Evolutionary conservation across 2,329 filamentous ascomycete species (phyloP).

Genomic region (Colletotrichum plurivorum): DNA sequence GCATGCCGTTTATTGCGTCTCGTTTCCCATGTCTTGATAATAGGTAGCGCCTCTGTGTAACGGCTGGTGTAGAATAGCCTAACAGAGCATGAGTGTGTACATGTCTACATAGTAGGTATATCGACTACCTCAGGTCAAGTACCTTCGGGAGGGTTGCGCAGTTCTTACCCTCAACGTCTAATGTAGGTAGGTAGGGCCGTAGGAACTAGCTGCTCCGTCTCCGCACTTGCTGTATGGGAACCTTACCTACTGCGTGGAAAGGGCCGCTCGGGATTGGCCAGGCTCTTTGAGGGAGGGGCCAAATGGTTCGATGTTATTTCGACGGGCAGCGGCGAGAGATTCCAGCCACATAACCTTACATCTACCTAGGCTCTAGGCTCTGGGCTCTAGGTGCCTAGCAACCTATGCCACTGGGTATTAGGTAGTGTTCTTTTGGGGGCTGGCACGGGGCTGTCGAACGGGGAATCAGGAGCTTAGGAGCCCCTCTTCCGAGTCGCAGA

Average conservation of each 20-base stretch:
- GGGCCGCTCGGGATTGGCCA: neutral
- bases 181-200: no score
- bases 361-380: no score
- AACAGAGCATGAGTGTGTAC: no score
- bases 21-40: neutral
- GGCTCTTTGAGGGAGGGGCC: slow-evolving; percentile 19
- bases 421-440: slow-evolving; percentile 2
- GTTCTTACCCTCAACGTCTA: no score
- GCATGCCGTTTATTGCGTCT: neutral
- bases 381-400: no score
- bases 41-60: neutral
- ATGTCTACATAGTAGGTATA: no score
- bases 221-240: no score
- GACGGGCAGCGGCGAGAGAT: neutral
- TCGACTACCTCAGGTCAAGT: no score
- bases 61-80: no score
- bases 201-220: no score
- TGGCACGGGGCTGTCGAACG: slow-evolving; percentile 12
- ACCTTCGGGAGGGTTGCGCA: no score
- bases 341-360: slow-evolving; percentile 23
- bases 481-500: slow-evolving; percentile 37
- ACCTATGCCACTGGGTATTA: no score
- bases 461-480: slow-evolving; percentile 20
- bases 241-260: neutral
- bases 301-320: slow-evolving; percentile 32